Evolutionary conservation across 768 basidiomycete species (phyloP).

Genomic region (Phylloporus sp.): DNA sequence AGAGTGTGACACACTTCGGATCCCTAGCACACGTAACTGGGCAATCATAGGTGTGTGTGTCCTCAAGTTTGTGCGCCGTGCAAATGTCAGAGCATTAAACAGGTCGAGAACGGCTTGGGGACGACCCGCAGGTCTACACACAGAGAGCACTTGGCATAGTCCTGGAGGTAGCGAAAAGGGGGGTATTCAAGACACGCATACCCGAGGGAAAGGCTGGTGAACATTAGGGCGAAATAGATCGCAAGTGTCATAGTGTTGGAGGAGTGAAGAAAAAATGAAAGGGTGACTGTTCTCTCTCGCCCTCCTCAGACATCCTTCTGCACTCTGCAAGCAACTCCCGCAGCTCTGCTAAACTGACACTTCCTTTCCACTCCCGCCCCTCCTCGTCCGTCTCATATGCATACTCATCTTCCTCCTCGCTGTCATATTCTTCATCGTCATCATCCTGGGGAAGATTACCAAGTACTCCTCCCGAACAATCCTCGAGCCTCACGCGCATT

Average conservation of each 20-base stretch:
- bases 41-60: constrained; percentile 80
- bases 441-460: constrained; percentile 40
- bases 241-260: constrained; percentile 3
- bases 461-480: constrained; percentile 66
- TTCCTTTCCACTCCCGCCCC: constrained; percentile 25
- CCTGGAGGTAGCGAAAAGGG: constrained; percentile 52
- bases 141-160: constrained; percentile 53
- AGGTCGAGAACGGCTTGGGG: constrained; percentile 28
- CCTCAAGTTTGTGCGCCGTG: neutral
- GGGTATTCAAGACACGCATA: constrained; percentile 65
- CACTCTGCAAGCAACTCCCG: constrained; percentile 57
- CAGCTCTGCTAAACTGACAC: constrained; percentile 40
- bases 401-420: constrained; percentile 33
- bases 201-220: constrained; percentile 62
- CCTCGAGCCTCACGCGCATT: constrained; percentile 60
- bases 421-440: constrained; percentile 32
- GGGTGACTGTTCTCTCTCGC: constrained; percentile 25
- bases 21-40: constrained; percentile 94
- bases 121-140: constrained; percentile 7
- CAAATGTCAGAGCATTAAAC: neutral
- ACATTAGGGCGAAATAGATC: constrained; percentile 12
- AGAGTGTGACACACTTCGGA: constrained; percentile 82
- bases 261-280: constrained; percentile 18
- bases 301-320: constrained; percentile 39
- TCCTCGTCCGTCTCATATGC: constrained; percentile 32